Evolutionary conservation across 2,329 filamentous ascomycete species (phyloP), one percentile per base, ranked within the genome.

Genomic region (Cordyceps cateniannulata): DNA sequence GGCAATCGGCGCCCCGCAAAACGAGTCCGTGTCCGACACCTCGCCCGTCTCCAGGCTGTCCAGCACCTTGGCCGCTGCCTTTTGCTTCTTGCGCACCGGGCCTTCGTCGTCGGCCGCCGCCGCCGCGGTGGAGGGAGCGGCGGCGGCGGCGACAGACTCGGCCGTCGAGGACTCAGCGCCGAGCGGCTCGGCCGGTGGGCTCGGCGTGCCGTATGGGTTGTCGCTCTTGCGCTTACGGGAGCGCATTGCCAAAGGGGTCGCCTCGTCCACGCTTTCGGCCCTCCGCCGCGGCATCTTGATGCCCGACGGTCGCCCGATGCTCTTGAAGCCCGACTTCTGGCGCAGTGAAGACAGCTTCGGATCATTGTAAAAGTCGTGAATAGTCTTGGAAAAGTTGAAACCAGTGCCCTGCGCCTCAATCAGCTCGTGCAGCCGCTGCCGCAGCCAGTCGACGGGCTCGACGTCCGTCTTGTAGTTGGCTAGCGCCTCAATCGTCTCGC

Each of bases 361-460:
- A 65, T 85, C 83, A 64, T 83, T 80, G 63, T 85, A 85, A 22
- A 85, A 76, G 65, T 82, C 77, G 56, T 82, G 78, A 1, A 81
- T 76, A 1, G 76, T 79, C 65, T 76, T 77, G 49, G 77, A 76
- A 22, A 85, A 70, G 66, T 77, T 82, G 65, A 85, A 85, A 18
- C 73, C 72, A 2, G 77, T 66, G 1, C 80, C 79, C 44, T 78
- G 70, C 20, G 71, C 63, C 51, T 68, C 53, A 42, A 76, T 74
- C 16, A 84, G 69, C 68, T 85, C 81, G 63, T 80, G 74, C 53
- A 85, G 73, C 14, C 83, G 79, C 40, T 85, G 81, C 4, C 83
- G 79, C 58, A 85, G 71, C 83, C 82, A 85, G 27, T 84, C 76
- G 3, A 82, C 69, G 0, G 83, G 81, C 2, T 75, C 76, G 22